phyloP scores from a whole-genome alignment of 2,329 filamentous ascomycete genomes.

The Drechslera avenae region DNA sequence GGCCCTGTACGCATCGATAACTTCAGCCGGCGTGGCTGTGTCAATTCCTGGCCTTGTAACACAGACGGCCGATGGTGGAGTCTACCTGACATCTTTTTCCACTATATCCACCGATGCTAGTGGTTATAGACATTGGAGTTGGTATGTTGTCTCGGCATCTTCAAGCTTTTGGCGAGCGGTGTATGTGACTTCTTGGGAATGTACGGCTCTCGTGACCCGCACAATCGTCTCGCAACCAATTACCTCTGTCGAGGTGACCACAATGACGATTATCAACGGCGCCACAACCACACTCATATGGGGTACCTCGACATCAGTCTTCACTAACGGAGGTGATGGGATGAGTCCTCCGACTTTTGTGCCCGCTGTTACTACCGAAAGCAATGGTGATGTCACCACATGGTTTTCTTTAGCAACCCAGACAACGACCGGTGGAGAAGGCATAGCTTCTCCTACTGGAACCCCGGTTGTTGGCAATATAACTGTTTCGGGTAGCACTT shows the following conservation, averaged over 20 bases:
- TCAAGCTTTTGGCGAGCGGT: slow-evolving; percentile 36
- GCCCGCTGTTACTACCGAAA: slow-evolving; percentile 32
- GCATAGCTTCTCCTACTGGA: slow-evolving; percentile 16
- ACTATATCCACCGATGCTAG: slow-evolving; percentile 26
- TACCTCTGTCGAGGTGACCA: slow-evolving; percentile 12
- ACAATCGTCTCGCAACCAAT: slow-evolving; percentile 28
- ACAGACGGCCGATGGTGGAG: slow-evolving; percentile 27
- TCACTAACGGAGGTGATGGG: slow-evolving; percentile 20
- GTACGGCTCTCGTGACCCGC: slow-evolving; percentile 25
- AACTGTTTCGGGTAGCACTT: slow-evolving; percentile 16
- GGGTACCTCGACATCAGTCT: slow-evolving; percentile 25
- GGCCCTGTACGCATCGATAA: slow-evolving; percentile 30
- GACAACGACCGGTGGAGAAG: slow-evolving; percentile 13
- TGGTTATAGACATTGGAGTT: slow-evolving; percentile 32
- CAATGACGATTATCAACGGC: slow-evolving; percentile 35
- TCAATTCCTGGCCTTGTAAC: slow-evolving; percentile 32
- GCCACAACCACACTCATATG: slow-evolving; percentile 30
- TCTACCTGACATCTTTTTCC: slow-evolving; percentile 28
- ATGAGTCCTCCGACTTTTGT: slow-evolving; percentile 26
- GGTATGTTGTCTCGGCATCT: slow-evolving; percentile 31
- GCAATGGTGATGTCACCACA: slow-evolving; percentile 26
- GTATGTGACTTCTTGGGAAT: slow-evolving; percentile 34
- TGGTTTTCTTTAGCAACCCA: slow-evolving; percentile 21
- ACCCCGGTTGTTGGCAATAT: slow-evolving; percentile 11
- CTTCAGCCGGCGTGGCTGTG: slow-evolving; percentile 21